A percentile compares a stretch with the other conserved stretches of the same genome.
phyloP scores from a whole-genome alignment of 306 rosid genomes.

The Vigna reflexopilosa region DNA sequence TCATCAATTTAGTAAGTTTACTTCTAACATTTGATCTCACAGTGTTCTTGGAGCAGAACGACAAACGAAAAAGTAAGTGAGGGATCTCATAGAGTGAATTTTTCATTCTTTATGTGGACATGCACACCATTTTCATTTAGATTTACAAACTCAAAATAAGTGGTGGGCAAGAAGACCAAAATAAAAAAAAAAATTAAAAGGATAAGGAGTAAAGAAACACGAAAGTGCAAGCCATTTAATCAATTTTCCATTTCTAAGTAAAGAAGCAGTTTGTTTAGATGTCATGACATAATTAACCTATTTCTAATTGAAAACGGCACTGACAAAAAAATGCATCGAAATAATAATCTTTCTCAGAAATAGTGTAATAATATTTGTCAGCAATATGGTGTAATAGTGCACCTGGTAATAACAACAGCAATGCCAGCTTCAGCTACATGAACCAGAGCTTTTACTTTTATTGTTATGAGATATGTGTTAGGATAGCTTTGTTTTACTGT shows the following conservation, averaged over 20 bases:
- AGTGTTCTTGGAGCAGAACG: constrained; percentile 13
- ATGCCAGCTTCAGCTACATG: constrained; percentile 93
- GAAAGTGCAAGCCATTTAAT: background rate
- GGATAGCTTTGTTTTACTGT: too few relatives aligned
- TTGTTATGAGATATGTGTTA: too few relatives aligned
- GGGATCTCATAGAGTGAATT: background rate
- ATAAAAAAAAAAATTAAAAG: background rate
- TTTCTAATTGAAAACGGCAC: constrained; percentile 24
- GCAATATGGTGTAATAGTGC: constrained; percentile 31
- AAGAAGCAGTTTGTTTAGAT: background rate
- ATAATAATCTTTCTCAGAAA: constrained; percentile 13
- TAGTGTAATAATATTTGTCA: constrained; percentile 7
- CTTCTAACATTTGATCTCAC: constrained; percentile 15
- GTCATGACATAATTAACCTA: constrained; percentile 19
- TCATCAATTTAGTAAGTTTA: constrained; percentile 32
- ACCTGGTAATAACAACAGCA: constrained; percentile 98
- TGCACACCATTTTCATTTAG: constrained; percentile 1
- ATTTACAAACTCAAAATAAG: constrained; percentile 12
- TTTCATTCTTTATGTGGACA: background rate
- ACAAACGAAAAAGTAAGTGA: constrained; percentile 8
- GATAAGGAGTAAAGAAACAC: constrained; percentile 31
- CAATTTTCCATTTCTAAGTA: background rate
- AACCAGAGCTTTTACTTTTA: constrained; percentile 88
- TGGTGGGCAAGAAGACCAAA: constrained; percentile 1
- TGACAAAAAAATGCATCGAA: background rate